A percentile compares a stretch with the other conserved stretches of the same genome.
These are phyloP conservation scores for Diaporthe vaccinii DNA, from an alignment of 2,329 filamentous ascomycete genomes.

Conservation along the genomic window DNA sequence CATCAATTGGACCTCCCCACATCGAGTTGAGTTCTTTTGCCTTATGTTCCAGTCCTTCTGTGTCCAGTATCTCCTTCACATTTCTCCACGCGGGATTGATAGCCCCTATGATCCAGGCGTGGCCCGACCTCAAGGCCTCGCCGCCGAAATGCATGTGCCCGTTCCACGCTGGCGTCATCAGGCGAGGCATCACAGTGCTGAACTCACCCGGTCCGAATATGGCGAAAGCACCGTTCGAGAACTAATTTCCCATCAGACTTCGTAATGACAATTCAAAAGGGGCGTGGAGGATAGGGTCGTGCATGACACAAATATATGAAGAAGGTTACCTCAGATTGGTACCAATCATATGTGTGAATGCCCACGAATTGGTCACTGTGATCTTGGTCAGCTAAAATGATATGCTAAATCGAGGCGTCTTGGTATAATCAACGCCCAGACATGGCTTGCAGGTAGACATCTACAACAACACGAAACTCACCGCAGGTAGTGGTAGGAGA, in stretches of 20 bases:
- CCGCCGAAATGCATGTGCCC: conserved; percentile 47
- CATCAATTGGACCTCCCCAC: conserved; percentile 43
- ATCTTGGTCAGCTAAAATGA: not conserved
- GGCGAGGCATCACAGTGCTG: conserved; percentile 43
- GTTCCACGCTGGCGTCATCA: conserved; percentile 45
- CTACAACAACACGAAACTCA: not conserved
- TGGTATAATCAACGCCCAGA: not conserved
- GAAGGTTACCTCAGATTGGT: conserved; percentile 37
- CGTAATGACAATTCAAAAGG: not conserved
- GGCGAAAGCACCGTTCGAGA: conserved; percentile 46
- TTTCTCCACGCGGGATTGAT: conserved; percentile 46
- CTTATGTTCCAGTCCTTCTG: conserved; percentile 43
- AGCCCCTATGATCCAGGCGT: conserved; percentile 47
- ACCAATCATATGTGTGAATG: conserved; percentile 46
- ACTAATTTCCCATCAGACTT: not conserved
- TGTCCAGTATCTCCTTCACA: conserved; percentile 43
- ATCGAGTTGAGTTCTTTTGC: conserved; percentile 41
- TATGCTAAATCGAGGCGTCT: not conserved
- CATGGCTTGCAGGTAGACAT: not conserved
- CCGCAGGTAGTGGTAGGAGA: conserved; percentile 42
- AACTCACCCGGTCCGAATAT: conserved; percentile 46
- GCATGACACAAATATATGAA: not conserved
- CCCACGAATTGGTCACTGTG: conserved; percentile 39
- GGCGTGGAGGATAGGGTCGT: not conserved
- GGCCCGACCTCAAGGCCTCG: conserved; percentile 46